Percentiles rank a stretch among this genome's conserved stretches.
These are phyloP conservation scores for Pistacia vera DNA, from an alignment of 345 rosid species.

Conservation along the genomic window DNA sequence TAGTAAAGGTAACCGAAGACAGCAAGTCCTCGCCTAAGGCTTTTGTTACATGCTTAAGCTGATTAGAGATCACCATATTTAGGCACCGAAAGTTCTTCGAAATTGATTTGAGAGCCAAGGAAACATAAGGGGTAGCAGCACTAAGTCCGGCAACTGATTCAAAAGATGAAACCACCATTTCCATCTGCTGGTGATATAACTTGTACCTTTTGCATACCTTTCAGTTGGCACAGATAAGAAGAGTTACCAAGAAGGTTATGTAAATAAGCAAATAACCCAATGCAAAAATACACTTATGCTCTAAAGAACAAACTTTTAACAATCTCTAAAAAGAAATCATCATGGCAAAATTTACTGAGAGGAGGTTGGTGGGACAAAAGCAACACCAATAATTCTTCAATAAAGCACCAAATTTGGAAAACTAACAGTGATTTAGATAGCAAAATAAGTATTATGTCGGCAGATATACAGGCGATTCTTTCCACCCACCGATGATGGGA, in stretches of 20 bases:
- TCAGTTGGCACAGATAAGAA: conserved; percentile 12
- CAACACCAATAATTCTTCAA: conserved; percentile 6
- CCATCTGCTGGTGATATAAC: conserved; percentile 65
- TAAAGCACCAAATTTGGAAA: conserved; percentile 18
- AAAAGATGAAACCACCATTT: conserved; percentile 68
- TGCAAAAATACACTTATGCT: neutral
- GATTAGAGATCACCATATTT: conserved; percentile 45
- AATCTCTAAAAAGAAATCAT: neutral
- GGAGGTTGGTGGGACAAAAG: conserved; percentile 9
- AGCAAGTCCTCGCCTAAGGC: conserved; percentile 40
- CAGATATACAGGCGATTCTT: conserved; percentile 5
- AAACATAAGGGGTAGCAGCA: conserved; percentile 53
- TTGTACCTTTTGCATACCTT: conserved; percentile 59
- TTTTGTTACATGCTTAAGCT: conserved; percentile 38
- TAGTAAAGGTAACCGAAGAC: conserved; percentile 27
- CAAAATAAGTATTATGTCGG: neutral
- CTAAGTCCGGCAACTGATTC: conserved; percentile 65
- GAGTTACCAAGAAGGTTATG: neutral
- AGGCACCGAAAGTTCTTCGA: conserved; percentile 50
- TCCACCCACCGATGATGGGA: conserved; percentile 22
- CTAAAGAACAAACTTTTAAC: neutral
- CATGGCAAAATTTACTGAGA: neutral
- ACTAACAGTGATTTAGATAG: conserved; percentile 11
- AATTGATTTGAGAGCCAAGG: conserved; percentile 46
- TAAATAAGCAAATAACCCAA: neutral